Evolutionary conservation across 257 asterid species (phyloP).

Genomic region (Penstemon barbatus): DNA sequence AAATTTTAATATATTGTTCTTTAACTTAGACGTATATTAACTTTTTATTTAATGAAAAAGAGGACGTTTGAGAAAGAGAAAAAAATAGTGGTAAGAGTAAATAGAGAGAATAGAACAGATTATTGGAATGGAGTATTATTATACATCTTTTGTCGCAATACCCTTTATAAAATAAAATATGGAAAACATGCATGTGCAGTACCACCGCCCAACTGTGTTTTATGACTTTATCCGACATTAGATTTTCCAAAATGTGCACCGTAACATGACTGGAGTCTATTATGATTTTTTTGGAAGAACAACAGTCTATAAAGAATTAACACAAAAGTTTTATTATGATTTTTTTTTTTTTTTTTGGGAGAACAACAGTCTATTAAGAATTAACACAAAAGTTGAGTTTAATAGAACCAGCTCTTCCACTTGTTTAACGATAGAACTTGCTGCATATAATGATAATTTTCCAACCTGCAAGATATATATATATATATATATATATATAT

Average conservation of each 20-base stretch:
- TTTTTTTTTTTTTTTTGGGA: no score
- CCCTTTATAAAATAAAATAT: neutral
- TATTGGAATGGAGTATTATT: neutral
- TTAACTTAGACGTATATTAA: neutral
- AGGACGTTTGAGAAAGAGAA: neutral
- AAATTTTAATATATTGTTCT: no score
- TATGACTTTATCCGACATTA: conserved; percentile 16
- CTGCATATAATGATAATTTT: conserved; percentile 87
- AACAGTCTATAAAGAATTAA: no score
- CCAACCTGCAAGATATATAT: conserved; percentile 67
- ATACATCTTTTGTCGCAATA: neutral
- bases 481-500: no score
- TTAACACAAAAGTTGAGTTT: no score
- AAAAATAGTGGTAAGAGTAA: neutral
- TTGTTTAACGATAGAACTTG: conserved; percentile 93
- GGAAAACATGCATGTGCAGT: conserved; percentile 25
- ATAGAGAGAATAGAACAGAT: neutral
- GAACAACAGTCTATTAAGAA: no score
- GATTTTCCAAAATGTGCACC: neutral
- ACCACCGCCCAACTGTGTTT: conserved; percentile 26
- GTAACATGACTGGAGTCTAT: neutral
- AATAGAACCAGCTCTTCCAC: conserved; percentile 94
- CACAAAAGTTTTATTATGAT: no score
- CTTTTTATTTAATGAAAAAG: neutral
- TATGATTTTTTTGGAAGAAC: no score